A percentile compares a stretch with the other conserved stretches of the same genome.
Evolutionary conservation across 2,329 filamentous ascomycete genomes (phyloP).

Genomic region (Myrmaecium sp.): DNA sequence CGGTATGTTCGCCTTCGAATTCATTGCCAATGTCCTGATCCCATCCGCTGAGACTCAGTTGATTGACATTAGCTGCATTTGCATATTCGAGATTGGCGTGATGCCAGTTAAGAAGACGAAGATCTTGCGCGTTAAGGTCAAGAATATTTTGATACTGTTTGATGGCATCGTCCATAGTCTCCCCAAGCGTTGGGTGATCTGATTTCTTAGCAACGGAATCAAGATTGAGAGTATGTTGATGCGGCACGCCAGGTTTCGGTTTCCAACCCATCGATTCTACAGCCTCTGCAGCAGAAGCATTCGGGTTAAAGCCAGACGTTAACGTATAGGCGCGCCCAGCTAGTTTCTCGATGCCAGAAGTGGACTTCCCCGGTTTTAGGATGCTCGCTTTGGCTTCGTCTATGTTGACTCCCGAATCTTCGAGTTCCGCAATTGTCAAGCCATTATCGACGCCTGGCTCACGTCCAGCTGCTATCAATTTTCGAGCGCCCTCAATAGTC

Average conservation of each 20-base stretch:
- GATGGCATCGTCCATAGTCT: constrained; percentile 85
- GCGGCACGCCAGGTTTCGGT: constrained; percentile 44
- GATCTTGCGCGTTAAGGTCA: constrained; percentile 69
- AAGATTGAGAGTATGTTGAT: constrained; percentile 53
- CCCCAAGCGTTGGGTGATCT: constrained; percentile 58
- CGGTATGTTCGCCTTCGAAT: constrained; percentile 86
- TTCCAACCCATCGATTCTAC: constrained; percentile 71
- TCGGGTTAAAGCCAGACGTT: constrained; percentile 50
- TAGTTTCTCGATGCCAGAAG: constrained; percentile 38
- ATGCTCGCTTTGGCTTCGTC: no score
- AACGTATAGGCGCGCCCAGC: constrained; percentile 54
- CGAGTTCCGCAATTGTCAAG: constrained; percentile 54
- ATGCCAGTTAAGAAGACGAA: constrained; percentile 92
- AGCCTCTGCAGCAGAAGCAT: constrained; percentile 58
- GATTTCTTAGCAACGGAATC: constrained; percentile 44
- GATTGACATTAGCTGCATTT: constrained; percentile 76
- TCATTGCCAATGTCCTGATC: constrained; percentile 97
- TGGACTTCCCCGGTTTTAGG: constrained; percentile 25
- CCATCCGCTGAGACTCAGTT: constrained; percentile 79
- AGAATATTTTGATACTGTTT: constrained; percentile 71
- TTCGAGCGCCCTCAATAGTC: constrained; percentile 66
- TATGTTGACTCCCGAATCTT: constrained; percentile 42
- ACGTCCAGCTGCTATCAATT: constrained; percentile 64
- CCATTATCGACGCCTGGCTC: constrained; percentile 44
- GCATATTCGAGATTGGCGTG: constrained; percentile 96